Base-by-base conservation (phyloP, 2,329 filamentous ascomycete species). In the Xylariaceae sp. region DNA sequence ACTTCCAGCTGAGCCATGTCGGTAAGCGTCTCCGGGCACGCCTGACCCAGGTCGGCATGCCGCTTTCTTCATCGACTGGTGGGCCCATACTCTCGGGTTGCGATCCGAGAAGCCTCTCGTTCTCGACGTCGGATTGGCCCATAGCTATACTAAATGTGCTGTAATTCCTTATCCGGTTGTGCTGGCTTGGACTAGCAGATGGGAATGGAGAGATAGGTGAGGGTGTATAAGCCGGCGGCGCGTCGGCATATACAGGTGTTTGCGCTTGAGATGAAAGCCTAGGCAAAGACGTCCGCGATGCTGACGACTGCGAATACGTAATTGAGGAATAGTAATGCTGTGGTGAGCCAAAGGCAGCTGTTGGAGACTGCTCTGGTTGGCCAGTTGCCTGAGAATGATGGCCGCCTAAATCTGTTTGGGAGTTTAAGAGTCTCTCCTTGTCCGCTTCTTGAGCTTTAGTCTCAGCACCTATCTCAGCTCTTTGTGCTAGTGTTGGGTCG, bases 191-290 rank as follows among this genome's bases (percentile, higher is more conserved):
- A 21, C 21, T 40, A 26, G 23, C 29, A 3, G 54, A 46, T 15
- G 61, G 51, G 7, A 58, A 47, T 6, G 60, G 60, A 5, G 61
- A 51, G 4, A 50, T 55, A 18, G 64, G 68, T 11, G 72, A 76
- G 6, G 78, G 77, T 2, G 76, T 77, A 64, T 81, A 82, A 8
- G 79, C 79, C 6, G 79, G 79, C 8, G 79, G 79, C 5, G 78
- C 77, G 46, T 72, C 68, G 20, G 69, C 67, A 65, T 71, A 71
- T 65, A 70, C 56, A 18, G 68, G 57, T 27, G 63, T 63, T 53
- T 62, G 55, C 27, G 55, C 59, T 49, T 47, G 49, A 49, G 55
- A 50, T 35, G 58, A 41, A 33, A 61, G 37, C 41, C 48, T 43
- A 50, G 42, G 57, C 58, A 58, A 49, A 46, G 64, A 20, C 55